Evolutionary conservation across 2,329 filamentous ascomycete genomes (phyloP).

Genomic region (Microsporum ferrugineum): DNA sequence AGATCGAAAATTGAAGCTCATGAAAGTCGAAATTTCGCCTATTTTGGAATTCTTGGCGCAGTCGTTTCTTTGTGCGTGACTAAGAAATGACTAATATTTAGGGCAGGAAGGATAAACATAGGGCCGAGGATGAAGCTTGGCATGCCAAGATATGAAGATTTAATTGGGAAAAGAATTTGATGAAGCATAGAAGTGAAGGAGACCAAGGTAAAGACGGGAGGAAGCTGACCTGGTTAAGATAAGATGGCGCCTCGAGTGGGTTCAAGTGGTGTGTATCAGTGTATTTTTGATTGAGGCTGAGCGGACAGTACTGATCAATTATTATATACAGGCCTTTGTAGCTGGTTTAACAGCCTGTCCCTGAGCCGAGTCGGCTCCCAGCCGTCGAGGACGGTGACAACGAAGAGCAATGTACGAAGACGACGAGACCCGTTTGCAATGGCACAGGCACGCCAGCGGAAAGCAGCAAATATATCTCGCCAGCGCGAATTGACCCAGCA

Average conservation of each 20-base stretch:
- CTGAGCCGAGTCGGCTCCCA: slow-evolving; percentile 9
- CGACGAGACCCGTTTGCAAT: slow-evolving; percentile 64
- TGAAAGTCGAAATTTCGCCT: slow-evolving; percentile 8
- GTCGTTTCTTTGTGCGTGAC: slow-evolving; percentile 11
- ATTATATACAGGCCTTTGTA: slow-evolving; percentile 15
- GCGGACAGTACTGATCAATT: not conserved
- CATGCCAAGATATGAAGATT: not conserved
- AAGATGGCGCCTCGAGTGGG: slow-evolving; percentile 59
- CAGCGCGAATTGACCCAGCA: slow-evolving; percentile 57
- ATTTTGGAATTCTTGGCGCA: slow-evolving; percentile 1
- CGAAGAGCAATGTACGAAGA: slow-evolving; percentile 9
- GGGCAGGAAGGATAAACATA: slow-evolving; percentile 10
- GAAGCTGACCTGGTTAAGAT: slow-evolving; percentile 12
- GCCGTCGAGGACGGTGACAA: slow-evolving; percentile 11
- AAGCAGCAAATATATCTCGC: slow-evolving; percentile 67
- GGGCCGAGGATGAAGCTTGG: not conserved
- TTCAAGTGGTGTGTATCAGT: slow-evolving; percentile 11
- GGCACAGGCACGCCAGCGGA: slow-evolving; percentile 70
- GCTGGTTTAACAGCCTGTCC: slow-evolving; percentile 9
- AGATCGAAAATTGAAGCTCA: slow-evolving; percentile 3
- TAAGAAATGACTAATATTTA: slow-evolving; percentile 4
- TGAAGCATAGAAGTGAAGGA: not conserved
- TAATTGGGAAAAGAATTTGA: slow-evolving; percentile 1
- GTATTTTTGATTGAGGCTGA: not conserved
- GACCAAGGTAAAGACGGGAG: not conserved